Percentiles rank a stretch among this genome's conserved stretches.
These are phyloP conservation scores for Gleditsia sinensis DNA, from an alignment of 306 rosid genomes.

Conservation along the genomic window DNA sequence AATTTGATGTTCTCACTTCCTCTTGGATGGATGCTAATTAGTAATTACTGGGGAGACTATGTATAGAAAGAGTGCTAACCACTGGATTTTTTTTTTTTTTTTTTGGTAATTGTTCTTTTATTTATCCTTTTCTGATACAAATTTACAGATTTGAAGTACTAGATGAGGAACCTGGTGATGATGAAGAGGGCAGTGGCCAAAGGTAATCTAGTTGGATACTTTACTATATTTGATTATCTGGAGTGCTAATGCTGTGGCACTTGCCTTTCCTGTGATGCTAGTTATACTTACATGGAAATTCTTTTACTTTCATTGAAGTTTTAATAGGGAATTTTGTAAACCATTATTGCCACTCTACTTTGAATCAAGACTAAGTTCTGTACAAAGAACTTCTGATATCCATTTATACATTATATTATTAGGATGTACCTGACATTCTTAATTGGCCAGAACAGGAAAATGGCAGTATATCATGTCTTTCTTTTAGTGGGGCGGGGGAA, in stretches of 20 bases:
- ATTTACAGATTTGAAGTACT: background rate
- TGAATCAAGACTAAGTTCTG: background rate
- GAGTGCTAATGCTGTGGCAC: background rate
- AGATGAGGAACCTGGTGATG: conserved; percentile 1
- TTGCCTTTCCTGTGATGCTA: background rate
- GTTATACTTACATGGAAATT: background rate
- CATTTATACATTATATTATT: background rate
- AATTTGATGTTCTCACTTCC: too few relatives aligned
- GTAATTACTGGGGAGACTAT: too few relatives aligned
- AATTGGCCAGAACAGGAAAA: background rate
- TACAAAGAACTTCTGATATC: background rate
- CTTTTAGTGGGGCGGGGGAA: background rate
- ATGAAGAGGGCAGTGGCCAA: background rate
- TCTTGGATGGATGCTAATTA: too few relatives aligned
- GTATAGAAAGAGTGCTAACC: too few relatives aligned
- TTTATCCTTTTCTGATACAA: background rate
- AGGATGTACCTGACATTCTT: background rate
- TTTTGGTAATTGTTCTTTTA: background rate
- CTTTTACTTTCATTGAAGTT: background rate
- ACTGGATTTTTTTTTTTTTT: too few relatives aligned
- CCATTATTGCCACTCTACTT: background rate
- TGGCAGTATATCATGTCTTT: background rate
- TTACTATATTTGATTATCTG: background rate
- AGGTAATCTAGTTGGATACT: background rate
- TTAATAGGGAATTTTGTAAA: background rate